Percentiles rank a stretch among this genome's conserved stretches.
These are phyloP conservation scores for Oryza longistaminata DNA, from an alignment of 176 grass and related monocot genomes.

Conservation along the genomic window DNA sequence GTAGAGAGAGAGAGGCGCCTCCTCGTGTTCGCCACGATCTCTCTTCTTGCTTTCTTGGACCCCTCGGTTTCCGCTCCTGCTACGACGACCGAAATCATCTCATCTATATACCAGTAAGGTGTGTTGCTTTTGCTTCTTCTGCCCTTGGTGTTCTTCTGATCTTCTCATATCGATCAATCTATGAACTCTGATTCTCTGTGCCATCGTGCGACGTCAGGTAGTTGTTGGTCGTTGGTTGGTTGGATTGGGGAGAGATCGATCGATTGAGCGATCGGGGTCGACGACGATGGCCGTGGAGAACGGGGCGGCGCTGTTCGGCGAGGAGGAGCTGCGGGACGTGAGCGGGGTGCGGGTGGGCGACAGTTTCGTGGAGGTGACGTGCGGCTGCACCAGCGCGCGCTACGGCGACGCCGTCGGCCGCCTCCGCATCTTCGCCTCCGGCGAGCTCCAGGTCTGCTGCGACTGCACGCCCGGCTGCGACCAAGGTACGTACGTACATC, in stretches of 20 bases:
- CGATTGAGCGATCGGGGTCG: background rate
- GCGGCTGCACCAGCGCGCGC: slow-evolving; percentile 66
- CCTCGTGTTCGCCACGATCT: background rate
- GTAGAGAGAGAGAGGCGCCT: background rate
- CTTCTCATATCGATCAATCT: background rate
- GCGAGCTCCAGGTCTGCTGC: slow-evolving; percentile 62
- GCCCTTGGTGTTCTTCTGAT: background rate
- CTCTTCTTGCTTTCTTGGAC: background rate
- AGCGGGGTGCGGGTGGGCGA: slow-evolving; percentile 47
- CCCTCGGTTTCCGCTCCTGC: background rate
- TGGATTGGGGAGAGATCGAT: no score
- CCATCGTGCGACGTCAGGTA: no score
- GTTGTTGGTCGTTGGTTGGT: no score
- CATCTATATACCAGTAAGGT: background rate
- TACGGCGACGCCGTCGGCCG: slow-evolving; percentile 64
- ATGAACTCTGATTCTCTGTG: no score
- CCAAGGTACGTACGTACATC: slow-evolving; percentile 35
- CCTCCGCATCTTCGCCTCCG: slow-evolving; percentile 59
- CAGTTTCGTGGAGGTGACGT: slow-evolving; percentile 54
- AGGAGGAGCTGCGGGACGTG: slow-evolving; percentile 52
- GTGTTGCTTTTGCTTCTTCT: background rate
- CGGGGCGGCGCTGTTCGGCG: slow-evolving; percentile 45
- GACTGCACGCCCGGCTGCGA: slow-evolving; percentile 61
- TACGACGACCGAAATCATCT: background rate
- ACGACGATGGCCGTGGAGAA: slow-evolving; percentile 22